These are phyloP conservation scores for Rhodocollybia butyracea DNA, from an alignment of 768 basidiomycete genomes.

Conservation along the genomic window DNA sequence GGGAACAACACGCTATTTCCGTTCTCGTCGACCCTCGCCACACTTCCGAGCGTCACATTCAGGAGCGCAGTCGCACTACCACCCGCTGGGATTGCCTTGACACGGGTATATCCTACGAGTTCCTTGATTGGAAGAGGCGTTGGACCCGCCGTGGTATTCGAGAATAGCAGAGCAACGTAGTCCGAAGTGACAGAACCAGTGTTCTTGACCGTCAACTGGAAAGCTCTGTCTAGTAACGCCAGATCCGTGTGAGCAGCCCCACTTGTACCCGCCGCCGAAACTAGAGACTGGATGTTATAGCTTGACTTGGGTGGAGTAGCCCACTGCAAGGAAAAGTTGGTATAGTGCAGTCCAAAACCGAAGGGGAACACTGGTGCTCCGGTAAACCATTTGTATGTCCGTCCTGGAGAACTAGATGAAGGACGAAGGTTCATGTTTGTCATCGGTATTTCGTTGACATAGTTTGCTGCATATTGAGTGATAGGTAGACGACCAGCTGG, in stretches of 20 bases:
- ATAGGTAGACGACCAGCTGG: constrained; percentile 53
- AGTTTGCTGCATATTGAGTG: constrained; percentile 52
- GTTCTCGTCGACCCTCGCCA: constrained; percentile 43
- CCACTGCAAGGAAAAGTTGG: constrained; percentile 44
- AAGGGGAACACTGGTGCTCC: constrained; percentile 50
- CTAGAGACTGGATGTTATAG: constrained; percentile 40
- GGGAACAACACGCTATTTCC: constrained; percentile 45
- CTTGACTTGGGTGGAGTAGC: constrained; percentile 24
- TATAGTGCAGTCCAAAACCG: constrained; percentile 54
- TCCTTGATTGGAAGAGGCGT: constrained; percentile 50
- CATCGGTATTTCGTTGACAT: constrained; percentile 47
- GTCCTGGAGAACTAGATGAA: constrained; percentile 44
- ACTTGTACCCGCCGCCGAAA: constrained; percentile 20
- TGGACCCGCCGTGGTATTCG: constrained; percentile 45
- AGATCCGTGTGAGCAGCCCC: constrained; percentile 32
- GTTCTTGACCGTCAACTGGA: constrained; percentile 47
- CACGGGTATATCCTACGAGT: constrained; percentile 46
- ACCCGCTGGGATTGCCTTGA: constrained; percentile 28
- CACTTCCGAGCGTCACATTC: constrained; percentile 42
- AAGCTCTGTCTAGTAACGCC: constrained; percentile 40
- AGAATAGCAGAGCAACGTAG: constrained; percentile 53
- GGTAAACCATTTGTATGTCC: constrained; percentile 58
- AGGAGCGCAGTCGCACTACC: constrained; percentile 29
- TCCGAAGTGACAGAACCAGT: constrained; percentile 47
- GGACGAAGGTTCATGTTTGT: constrained; percentile 58